These are phyloP conservation scores for Xylariaceae sp. DNA, from an alignment of 2,329 filamentous ascomycete genomes.

Conservation along the genomic window DNA sequence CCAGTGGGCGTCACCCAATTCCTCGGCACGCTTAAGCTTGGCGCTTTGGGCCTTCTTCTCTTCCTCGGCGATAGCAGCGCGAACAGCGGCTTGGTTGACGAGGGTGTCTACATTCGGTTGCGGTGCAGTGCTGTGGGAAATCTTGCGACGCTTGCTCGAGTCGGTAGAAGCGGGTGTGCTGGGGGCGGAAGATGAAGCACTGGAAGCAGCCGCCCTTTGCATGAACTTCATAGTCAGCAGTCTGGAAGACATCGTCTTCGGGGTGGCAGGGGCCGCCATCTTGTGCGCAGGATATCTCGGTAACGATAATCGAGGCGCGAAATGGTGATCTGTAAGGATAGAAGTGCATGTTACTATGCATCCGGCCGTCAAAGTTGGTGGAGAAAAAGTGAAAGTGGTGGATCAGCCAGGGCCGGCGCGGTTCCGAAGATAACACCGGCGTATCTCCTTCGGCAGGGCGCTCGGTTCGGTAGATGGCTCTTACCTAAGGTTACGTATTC, in stretches of 20 bases:
- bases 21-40: conserved; percentile 57
- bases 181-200: conserved; percentile 51
- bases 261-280: conserved; percentile 52
- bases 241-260: conserved; percentile 76
- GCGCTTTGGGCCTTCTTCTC: conserved; percentile 61
- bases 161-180: conserved; percentile 44
- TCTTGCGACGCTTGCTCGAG: conserved; percentile 61
- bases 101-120: conserved; percentile 39
- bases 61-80: conserved; percentile 61
- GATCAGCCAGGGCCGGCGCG: not conserved
- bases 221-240: conserved; percentile 97
- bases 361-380: not conserved
- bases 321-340: not conserved
- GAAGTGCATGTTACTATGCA: not conserved
- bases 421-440: not conserved
- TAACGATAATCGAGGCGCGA: not conserved
- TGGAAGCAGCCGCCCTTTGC: conserved; percentile 77
- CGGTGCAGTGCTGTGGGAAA: conserved; percentile 34
- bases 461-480: too few relatives aligned
- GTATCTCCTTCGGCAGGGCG: too few relatives aligned
- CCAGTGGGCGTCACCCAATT: conserved; percentile 70
- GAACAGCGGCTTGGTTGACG: conserved; percentile 57
- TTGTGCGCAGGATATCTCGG: conserved; percentile 14
- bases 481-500: too few relatives aligned
- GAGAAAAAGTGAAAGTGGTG: not conserved